Conservation (phyloP, 805 yeast genomes). For the Hanseniaspora vineae region DNA sequence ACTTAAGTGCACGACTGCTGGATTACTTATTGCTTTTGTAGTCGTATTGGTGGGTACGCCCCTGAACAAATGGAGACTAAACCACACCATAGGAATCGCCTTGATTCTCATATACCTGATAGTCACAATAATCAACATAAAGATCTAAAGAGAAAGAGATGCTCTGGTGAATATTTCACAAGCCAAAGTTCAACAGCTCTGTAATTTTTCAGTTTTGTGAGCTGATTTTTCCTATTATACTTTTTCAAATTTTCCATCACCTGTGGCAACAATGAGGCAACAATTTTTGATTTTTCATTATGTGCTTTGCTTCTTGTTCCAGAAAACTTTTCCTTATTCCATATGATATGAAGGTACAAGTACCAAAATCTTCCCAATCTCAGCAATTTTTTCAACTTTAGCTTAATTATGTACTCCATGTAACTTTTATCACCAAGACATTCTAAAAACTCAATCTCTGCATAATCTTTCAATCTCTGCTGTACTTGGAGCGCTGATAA, state of each 20-base stretch:
- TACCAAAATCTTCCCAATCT: conserved; percentile 17
- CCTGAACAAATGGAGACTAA: conserved; percentile 32
- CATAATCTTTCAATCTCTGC: conserved; percentile 6
- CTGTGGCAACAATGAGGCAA: not conserved
- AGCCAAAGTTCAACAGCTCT: not conserved
- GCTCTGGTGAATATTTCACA: not conserved
- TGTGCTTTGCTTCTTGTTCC: no score
- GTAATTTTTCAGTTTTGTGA: not conserved
- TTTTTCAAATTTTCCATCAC: not conserved
- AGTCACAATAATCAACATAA: conserved; percentile 11
- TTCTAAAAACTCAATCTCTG: conserved; percentile 9
- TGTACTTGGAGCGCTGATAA: not conserved
- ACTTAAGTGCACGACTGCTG: conserved; percentile 26
- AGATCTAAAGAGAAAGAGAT: conserved; percentile 3
- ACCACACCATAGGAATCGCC: conserved; percentile 27
- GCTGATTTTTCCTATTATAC: not conserved
- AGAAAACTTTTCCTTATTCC: conserved; percentile 1
- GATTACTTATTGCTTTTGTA: conserved; percentile 28
- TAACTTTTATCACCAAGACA: conserved; percentile 5
- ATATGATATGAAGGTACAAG: conserved; percentile 16
- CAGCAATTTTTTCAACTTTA: conserved; percentile 11
- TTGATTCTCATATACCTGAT: conserved; percentile 12
- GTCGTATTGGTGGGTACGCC: conserved; percentile 32
- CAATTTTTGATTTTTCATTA: no score
- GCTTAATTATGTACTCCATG: conserved; percentile 15